Percentiles rank a stretch among this genome's conserved stretches.
Conservation (phyloP, 164 flowering plant species). For the Brasenia schreberi region DNA sequence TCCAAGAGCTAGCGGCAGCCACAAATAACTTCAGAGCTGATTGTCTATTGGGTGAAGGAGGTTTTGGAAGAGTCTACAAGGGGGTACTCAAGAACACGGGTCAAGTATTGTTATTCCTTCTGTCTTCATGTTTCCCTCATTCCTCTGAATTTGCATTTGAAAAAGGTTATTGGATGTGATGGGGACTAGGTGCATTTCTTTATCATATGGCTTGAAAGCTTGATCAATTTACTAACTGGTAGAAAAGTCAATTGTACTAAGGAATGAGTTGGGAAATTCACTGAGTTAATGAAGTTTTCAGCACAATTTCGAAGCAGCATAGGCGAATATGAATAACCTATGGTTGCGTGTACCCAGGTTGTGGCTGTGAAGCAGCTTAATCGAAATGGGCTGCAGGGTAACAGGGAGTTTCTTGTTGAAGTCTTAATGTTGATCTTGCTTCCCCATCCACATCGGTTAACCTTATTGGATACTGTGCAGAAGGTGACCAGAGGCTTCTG, state of each 20-base stretch:
- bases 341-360: conserved; percentile 18
- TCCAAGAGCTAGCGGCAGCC: conserved; percentile 40
- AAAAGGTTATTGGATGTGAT: too few relatives aligned
- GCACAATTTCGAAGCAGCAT: neutral
- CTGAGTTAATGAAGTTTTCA: too few relatives aligned
- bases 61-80: conserved; percentile 79
- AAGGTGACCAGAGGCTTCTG: conserved; percentile 66
- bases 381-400: conserved; percentile 79
- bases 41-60: conserved; percentile 64
- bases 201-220: too few relatives aligned
- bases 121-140: neutral
- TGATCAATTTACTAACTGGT: too few relatives aligned
- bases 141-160: neutral
- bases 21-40: conserved; percentile 48
- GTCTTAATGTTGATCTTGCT: conserved; percentile 71
- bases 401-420: conserved; percentile 75
- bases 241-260: too few relatives aligned
- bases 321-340: neutral
- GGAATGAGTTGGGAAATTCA: too few relatives aligned
- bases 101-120: conserved; percentile 19
- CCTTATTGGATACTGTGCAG: conserved; percentile 72
- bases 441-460: conserved; percentile 53
- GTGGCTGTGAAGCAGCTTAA: conserved; percentile 81
- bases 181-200: too few relatives aligned
- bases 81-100: conserved; percentile 31